phyloP scores from a whole-genome alignment of 345 rosid species.

The Arabidopsis suecica region DNA sequence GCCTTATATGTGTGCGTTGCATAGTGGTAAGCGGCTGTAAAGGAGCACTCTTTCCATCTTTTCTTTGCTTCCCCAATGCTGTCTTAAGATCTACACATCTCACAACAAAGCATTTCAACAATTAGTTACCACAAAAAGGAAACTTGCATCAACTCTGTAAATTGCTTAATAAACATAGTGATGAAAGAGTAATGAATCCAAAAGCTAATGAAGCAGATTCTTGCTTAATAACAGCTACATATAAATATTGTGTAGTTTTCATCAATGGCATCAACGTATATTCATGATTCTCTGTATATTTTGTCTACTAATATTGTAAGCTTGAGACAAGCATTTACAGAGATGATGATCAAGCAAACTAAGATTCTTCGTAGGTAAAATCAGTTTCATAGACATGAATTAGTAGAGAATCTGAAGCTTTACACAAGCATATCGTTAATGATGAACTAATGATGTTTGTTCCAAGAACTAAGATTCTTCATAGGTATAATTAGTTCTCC shows the following conservation, averaged over 20 bases:
- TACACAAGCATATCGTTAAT: too few relatives aligned
- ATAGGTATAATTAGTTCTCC: too few relatives aligned
- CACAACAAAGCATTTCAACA: neutral
- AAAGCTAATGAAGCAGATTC: conserved; percentile 2
- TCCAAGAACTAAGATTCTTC: too few relatives aligned
- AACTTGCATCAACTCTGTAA: conserved; percentile 4
- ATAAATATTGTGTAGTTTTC: neutral
- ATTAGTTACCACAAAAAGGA: neutral
- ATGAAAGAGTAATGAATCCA: neutral
- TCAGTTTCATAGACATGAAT: too few relatives aligned
- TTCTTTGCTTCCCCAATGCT: conserved; percentile 87
- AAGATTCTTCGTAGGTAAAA: too few relatives aligned
- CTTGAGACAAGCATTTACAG: neutral
- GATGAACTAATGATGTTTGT: too few relatives aligned
- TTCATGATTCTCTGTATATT: neutral
- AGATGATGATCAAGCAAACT: neutral
- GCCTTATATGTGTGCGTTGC: conserved; percentile 68
- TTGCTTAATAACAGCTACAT: conserved; percentile 6
- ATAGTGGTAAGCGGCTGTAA: conserved; percentile 77
- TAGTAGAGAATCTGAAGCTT: too few relatives aligned
- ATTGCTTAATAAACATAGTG: neutral
- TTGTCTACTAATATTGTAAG: neutral
- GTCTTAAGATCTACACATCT: conserved; percentile 72
- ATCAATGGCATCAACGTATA: neutral
- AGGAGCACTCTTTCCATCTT: conserved; percentile 79